Percentiles rank a stretch among this genome's conserved stretches.
These are phyloP conservation scores for Wickerhamomyces canadensis DNA, from an alignment of 805 yeast genomes.

Conservation along the genomic window DNA sequence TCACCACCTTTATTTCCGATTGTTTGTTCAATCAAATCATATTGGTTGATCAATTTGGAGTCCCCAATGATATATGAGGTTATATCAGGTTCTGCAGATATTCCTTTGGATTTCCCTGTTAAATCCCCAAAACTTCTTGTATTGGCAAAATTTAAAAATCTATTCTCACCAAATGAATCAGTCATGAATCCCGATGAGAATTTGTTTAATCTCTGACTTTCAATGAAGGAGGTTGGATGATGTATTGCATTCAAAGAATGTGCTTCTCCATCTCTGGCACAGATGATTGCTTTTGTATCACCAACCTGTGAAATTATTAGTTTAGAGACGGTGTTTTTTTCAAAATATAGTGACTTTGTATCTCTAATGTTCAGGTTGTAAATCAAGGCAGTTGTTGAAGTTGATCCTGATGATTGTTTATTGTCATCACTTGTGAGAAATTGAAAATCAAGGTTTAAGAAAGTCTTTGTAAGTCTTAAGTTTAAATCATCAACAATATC, in stretches of 20 bases:
- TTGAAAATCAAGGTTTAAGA: constrained; percentile 58
- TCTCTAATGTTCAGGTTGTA: constrained; percentile 37
- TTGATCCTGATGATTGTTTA: constrained; percentile 46
- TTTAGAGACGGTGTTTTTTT: constrained; percentile 58
- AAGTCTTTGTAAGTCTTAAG: constrained; percentile 57
- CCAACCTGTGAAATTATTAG: constrained; percentile 87
- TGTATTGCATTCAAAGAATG: constrained; percentile 75
- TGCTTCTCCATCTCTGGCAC: constrained; percentile 76
- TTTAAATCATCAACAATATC: constrained; percentile 47
- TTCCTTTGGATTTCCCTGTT: constrained; percentile 74
- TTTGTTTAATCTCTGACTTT: constrained; percentile 63
- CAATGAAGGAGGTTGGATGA: constrained; percentile 81
- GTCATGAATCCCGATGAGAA: constrained; percentile 60
- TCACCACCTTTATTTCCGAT: constrained; percentile 56
- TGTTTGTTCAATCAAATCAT: constrained; percentile 17
- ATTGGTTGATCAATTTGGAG: constrained; percentile 31
- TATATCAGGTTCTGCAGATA: constrained; percentile 90
- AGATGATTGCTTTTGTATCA: constrained; percentile 82
- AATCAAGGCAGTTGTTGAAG: constrained; percentile 61
- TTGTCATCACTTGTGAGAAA: constrained; percentile 34
- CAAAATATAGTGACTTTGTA: constrained; percentile 33
- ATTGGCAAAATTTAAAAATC: constrained; percentile 78
- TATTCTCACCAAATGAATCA: constrained; percentile 89
- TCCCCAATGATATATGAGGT: constrained; percentile 65
- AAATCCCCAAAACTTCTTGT: constrained; percentile 93